Evolutionary conservation across 192 early-diverging fungal species (phyloP), one percentile per base, ranked within the genome.

Genomic region (Coemansia sp.): DNA sequence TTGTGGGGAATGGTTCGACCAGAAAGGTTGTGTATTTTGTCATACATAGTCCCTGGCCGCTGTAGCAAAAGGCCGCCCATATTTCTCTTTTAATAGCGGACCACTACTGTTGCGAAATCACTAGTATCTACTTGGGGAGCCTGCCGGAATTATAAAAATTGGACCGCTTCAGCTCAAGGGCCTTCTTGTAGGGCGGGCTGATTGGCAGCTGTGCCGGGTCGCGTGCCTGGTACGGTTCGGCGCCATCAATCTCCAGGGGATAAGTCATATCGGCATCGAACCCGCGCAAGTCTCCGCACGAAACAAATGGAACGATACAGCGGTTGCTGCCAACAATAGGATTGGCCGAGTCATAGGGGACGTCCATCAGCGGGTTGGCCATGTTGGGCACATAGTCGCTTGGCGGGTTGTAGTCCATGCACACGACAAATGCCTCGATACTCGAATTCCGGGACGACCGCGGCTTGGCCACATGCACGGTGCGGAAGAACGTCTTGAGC

Each of bases 351-450:
- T 78, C 79, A 54, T 90, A 91, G 5, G 78, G 68, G 19, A 87
- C 64, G 64, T 94, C 93, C 38, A 96, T 78, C 30, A 94, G 60
- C 41, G 92, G 91, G 53, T 91, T 86, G 5, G 83, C 76, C 91
- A 96, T 94, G 43, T 84, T 93, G 5, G 91, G 92, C 29, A 81
- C 77, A 47, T 91, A 94, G 53, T 82, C 85, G 9, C 48, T 56
- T 10, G 94, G 94, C 44, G 94, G 94, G 26, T 74, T 60, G 65
- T 93, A 96, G 54, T 88, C 82, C 60, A 89, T 83, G 56, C 94
- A 94, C 4, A 96, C 92, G 49, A 96, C 81, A 56, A 96, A 96
- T 1, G 91, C 82, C 77, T 96, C 93, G 80, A 67, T 95, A 60
- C 86, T 90, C 14, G 91, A 94, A 57, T 93, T 88, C 40, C 96